Base-by-base conservation (phyloP, 208 protist genomes). In the Trypanosoma platydactyli region DNA sequence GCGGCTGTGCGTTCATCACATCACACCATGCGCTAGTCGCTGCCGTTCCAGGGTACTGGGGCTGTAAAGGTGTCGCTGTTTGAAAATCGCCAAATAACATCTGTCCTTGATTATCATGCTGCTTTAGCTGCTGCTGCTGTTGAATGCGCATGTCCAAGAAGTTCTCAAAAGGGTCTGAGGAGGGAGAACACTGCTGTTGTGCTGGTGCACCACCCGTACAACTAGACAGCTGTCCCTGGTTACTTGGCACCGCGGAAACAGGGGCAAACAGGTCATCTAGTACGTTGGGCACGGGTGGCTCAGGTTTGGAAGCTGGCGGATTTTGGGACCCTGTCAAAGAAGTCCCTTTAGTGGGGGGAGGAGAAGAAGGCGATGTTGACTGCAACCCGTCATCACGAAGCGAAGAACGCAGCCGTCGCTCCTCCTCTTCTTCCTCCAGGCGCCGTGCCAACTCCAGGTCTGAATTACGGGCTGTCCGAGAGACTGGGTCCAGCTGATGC, bases 391-490 rank as follows among this genome's bases (percentile, higher is more conserved):
- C 55, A 22, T 77, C 80, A 62, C 78, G 57, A 20, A 51, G 63
- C n/a, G 69, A 59, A 18, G 79, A 79, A 27, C 77, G 82, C 1
- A 64, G 27, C 56, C 88, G 77, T 59, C 92, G 33, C 50, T 91
- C 84, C 63, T 95, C 86, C 69, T 95, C 84, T 64, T 95, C 86
- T 68, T 95, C 64, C 74, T 95, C 82, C 71, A 93, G 82, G 16
- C 86, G 86, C 1, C 73, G 68, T 25, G 89, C 86, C 5, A 92
- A 66, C 29, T 84, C 68, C 71, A 92, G 70, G 66, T 95, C 89
- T n/a, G 79, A 73, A 45, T 84, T 74, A 13, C 33, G 45, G 29
- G 64, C 59, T 20, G 59, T 44, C 55, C 64, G 54, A 15, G 30
- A 30, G 50, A 45, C 53, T 55, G 67, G 49, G 64, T 4, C 29